Evolutionary conservation across 805 yeast genomes (phyloP), one percentile per base, ranked within the genome.

Genomic region (Saccharomycopsis guyanensis): DNA sequence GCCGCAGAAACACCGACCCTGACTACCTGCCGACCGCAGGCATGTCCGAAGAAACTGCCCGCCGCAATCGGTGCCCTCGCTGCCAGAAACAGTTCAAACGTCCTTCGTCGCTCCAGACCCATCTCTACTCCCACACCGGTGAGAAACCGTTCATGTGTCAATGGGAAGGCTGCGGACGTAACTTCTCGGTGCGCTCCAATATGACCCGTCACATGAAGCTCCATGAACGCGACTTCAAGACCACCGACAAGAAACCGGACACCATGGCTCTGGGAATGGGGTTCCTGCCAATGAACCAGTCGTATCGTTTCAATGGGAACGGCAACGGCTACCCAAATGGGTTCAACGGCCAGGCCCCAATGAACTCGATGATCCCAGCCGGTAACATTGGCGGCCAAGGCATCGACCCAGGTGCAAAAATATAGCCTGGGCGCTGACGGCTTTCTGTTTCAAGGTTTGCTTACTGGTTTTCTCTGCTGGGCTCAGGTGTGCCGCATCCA

Each of bases 81-180:
- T 86, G 96, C 61, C 72, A 76, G 40, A 86, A 86, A 60, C 78
- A 76, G 45, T 87, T 87, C 66, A 81, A 85, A 55, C 74, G 95
- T 57, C 89, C 95, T 6, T 80, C 88, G 8, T 86, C 93, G 1
- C 66, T 86, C 46, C 82, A 80, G 52, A 86, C 89, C 3, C 96
- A 87, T 62, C 69, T 73, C 53, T 75, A 86, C 53, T 82, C 85
- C 4, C 96, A 87, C 60, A 81, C 87, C 0, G 88, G 88, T n/a
- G 87, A 80, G 57, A 81, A 80, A 54, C 88, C 88, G 6, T 82
- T 76, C 58, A 64, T 65, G 46, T 82, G 87, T 59, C 60, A 66
- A 13, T 81, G 84, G 78, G 66, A 66, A 0, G 75, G 72, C 16
- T 87, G 96, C 62, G 77, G 76, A 0, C 78, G 81, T 56, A 57